phyloP scores from a whole-genome alignment of 2,329 filamentous ascomycete species.

The Magnaporthiopsis poae region DNA sequence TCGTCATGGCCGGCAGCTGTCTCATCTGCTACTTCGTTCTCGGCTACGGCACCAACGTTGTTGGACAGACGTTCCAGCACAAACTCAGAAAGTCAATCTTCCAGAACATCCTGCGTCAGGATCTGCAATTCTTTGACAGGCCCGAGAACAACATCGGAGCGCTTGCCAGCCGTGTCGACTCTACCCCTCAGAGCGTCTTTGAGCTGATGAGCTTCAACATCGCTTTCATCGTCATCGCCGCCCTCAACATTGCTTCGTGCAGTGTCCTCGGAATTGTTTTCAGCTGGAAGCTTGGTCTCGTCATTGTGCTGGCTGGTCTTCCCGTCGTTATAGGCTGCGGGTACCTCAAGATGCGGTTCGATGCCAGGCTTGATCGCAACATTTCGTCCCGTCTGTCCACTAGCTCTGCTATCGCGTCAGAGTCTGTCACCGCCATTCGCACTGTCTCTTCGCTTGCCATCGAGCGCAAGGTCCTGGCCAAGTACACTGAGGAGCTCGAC shows the following conservation, averaged over 20 bases:
- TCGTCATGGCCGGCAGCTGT: constrained; percentile 31
- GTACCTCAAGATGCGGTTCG: constrained; percentile 59
- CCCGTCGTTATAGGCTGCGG: constrained; percentile 29
- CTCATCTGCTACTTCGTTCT: constrained; percentile 33
- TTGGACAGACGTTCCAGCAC: constrained; percentile 13
- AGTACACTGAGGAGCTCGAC: constrained; percentile 60
- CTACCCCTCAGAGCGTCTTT: constrained; percentile 79
- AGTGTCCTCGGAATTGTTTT: constrained; percentile 38
- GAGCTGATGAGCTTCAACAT: constrained; percentile 81
- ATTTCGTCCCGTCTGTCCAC: constrained; percentile 46
- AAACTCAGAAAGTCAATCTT: constrained; percentile 44
- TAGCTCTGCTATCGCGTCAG: constrained; percentile 63
- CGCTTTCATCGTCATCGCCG: constrained; percentile 72
- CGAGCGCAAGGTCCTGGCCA: constrained; percentile 65
- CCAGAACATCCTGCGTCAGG: constrained; percentile 79
- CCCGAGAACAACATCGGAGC: constrained; percentile 85
- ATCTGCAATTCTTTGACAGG: constrained; percentile 81
- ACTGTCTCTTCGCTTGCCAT: constrained; percentile 86
- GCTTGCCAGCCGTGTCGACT: constrained; percentile 75
- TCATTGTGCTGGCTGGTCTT: constrained; percentile 28
- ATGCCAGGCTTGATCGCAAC: constrained; percentile 71
- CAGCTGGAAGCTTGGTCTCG: constrained; percentile 35
- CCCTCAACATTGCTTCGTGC: constrained; percentile 68
- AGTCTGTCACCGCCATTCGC: constrained; percentile 85
- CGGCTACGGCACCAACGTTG: constrained; percentile 25